Evolutionary conservation across 331 rosid species (phyloP).

Genomic region (Phaseolus coccineus): DNA sequence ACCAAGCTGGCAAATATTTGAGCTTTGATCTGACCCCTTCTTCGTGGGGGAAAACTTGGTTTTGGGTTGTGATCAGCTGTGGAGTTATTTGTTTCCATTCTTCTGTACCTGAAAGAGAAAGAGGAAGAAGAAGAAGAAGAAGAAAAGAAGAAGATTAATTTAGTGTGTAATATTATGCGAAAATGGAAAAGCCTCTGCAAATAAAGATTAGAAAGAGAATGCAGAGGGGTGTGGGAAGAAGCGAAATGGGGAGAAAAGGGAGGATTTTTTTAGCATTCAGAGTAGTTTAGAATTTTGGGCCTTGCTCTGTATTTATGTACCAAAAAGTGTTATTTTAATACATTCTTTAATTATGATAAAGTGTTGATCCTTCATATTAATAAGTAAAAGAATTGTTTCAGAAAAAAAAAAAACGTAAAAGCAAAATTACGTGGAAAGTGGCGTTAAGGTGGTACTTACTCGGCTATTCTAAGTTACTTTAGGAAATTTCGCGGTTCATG

Average conservation of each 20-base stretch:
- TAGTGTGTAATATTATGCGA: not conserved
- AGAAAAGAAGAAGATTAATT: not conserved
- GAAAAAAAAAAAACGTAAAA: not conserved
- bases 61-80: slow-evolving; percentile 20
- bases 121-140: not conserved
- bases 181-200: slow-evolving; percentile 12
- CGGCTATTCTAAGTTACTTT: not conserved
- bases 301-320: not conserved
- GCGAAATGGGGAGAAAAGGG: not conserved
- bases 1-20: slow-evolving; percentile 47
- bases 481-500: slow-evolving; percentile 13
- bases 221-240: not conserved
- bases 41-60: slow-evolving; percentile 37
- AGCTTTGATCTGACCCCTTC: slow-evolving; percentile 54
- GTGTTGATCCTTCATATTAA: not conserved
- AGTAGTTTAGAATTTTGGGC: not conserved
- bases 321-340: not conserved
- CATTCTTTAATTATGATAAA: not conserved
- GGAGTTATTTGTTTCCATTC: slow-evolving; percentile 33
- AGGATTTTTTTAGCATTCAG: not conserved
- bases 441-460: no score
- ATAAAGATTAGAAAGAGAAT: not conserved
- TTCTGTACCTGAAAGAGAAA: not conserved
- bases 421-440: slow-evolving; percentile 29
- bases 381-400: not conserved